phyloP scores from a whole-genome alignment of 2,329 filamentous ascomycete species.

The Bipolaris victoriae region DNA sequence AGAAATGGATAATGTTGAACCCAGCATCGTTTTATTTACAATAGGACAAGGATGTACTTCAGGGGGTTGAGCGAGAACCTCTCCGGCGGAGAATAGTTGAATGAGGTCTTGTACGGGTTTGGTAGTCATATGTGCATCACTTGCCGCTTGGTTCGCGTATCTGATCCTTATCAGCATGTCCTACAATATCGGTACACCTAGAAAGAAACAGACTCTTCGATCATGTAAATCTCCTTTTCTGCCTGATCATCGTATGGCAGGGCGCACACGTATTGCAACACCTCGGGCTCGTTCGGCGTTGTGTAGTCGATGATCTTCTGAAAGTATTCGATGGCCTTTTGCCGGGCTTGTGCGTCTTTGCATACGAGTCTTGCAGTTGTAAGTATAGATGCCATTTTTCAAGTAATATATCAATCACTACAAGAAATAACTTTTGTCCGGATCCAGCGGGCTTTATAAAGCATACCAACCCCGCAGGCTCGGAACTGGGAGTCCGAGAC shows the following conservation, averaged over 20 bases:
- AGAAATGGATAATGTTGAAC: constrained; percentile 1
- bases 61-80: constrained; percentile 28
- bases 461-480: constrained; percentile 11
- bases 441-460: not conserved
- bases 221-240: constrained; percentile 34
- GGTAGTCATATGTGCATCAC: constrained; percentile 28
- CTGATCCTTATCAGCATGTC: not conserved
- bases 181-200: too few species aligned
- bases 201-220: constrained; percentile 24
- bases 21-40: constrained; percentile 6
- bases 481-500: constrained; percentile 17
- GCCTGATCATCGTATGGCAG: constrained; percentile 24
- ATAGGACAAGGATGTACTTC: constrained; percentile 28
- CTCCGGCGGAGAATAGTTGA: constrained; percentile 25
- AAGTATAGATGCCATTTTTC: constrained; percentile 27
- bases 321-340: constrained; percentile 27
- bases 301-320: constrained; percentile 35
- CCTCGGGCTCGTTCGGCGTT: constrained; percentile 26
- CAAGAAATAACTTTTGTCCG: not conserved
- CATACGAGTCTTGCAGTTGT: constrained; percentile 30
- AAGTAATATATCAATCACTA: too few species aligned
- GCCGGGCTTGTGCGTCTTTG: constrained; percentile 19
- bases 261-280: constrained; percentile 33
- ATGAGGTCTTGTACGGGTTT: constrained; percentile 33
- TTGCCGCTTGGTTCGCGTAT: constrained; percentile 31